Percentiles rank a stretch among this genome's conserved stretches.
phyloP scores from a whole-genome alignment of 1,284 basidiomycete species.

The Heterobasidion irregulare region DNA sequence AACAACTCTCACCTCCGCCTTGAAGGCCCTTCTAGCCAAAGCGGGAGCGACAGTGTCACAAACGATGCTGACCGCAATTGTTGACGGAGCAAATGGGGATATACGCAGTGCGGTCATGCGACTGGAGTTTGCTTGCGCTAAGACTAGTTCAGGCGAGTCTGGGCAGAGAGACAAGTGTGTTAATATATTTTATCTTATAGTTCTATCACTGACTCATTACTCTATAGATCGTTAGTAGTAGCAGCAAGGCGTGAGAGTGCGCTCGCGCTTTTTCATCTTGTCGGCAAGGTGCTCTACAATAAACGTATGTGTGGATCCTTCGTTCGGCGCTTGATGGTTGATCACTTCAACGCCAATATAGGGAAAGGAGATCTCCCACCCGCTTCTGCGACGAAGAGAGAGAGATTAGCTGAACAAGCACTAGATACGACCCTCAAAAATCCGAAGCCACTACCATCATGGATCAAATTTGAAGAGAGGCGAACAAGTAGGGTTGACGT shows the following conservation, averaged over 20 bases:
- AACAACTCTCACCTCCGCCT: constrained; percentile 76
- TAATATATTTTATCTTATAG: constrained; percentile 11
- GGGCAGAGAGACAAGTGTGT: constrained; percentile 20
- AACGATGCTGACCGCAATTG: constrained; percentile 66
- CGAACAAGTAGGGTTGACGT: constrained; percentile 72
- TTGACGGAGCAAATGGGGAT: constrained; percentile 81
- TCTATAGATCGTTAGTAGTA: constrained; percentile 39
- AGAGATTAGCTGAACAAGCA: constrained; percentile 48
- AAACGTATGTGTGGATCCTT: constrained; percentile 57
- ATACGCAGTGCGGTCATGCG: constrained; percentile 90
- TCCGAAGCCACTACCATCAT: constrained; percentile 42
- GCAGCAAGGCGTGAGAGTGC: constrained; percentile 81
- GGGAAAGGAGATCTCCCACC: constrained; percentile 65
- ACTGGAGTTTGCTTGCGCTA: constrained; percentile 69
- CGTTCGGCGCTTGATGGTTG: neutral
- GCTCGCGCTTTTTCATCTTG: constrained; percentile 83
- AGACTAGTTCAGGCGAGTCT: constrained; percentile 21
- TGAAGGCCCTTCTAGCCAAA: constrained; percentile 53
- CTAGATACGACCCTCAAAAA: constrained; percentile 43
- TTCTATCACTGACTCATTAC: neutral
- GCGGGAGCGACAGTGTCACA: constrained; percentile 33
- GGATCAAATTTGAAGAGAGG: constrained; percentile 56
- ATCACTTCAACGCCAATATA: constrained; percentile 20
- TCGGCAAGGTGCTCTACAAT: constrained; percentile 93
- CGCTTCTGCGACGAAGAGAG: constrained; percentile 43